Percentiles rank a stretch among this genome's conserved stretches.
Conservation (phyloP, 768 basidiomycete genomes). For the Mycena belliarum region DNA sequence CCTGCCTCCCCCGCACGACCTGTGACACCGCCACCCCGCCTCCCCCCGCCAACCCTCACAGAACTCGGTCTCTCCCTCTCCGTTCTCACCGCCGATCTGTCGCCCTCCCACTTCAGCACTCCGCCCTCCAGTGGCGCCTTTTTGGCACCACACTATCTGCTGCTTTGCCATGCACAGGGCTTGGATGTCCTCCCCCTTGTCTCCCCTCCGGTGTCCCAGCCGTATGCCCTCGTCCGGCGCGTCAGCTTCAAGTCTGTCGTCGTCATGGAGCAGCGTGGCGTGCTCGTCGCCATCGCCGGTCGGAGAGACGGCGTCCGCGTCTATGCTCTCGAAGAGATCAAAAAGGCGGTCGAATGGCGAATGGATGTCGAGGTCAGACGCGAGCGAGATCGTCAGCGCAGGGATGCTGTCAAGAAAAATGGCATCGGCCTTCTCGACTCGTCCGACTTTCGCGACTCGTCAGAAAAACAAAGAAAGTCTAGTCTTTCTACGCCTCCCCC, state of each 20-base stretch:
- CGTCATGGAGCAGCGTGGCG: conserved; percentile 90
- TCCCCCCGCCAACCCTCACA: conserved; percentile 68
- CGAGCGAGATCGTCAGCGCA: conserved; percentile 70
- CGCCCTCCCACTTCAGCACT: conserved; percentile 75
- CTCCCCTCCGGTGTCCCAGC: conserved; percentile 72
- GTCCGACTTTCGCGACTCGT: conserved; percentile 37
- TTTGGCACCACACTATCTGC: conserved; percentile 75
- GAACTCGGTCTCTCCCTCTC: conserved; percentile 78
- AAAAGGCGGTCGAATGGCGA: conserved; percentile 85
- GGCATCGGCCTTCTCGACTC: conserved; percentile 34
- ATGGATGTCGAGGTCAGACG: conserved; percentile 77
- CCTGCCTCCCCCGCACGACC: conserved; percentile 58
- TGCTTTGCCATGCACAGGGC: conserved; percentile 85
- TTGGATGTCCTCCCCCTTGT: conserved; percentile 81
- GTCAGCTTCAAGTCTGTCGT: conserved; percentile 86
- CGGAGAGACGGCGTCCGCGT: conserved; percentile 85
- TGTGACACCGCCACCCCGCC: conserved; percentile 67
- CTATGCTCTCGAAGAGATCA: conserved; percentile 85
- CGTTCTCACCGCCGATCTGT: conserved; percentile 64
- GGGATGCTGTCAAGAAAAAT: conserved; percentile 64
- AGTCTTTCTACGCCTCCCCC: conserved; percentile 53
- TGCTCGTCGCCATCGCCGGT: conserved; percentile 88
- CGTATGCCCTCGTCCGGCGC: conserved; percentile 80
- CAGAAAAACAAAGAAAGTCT: conserved; percentile 50
- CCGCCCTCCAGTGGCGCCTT: conserved; percentile 81